Conservation (phyloP, 805 yeast genomes). For the Dipodascus albidus region DNA sequence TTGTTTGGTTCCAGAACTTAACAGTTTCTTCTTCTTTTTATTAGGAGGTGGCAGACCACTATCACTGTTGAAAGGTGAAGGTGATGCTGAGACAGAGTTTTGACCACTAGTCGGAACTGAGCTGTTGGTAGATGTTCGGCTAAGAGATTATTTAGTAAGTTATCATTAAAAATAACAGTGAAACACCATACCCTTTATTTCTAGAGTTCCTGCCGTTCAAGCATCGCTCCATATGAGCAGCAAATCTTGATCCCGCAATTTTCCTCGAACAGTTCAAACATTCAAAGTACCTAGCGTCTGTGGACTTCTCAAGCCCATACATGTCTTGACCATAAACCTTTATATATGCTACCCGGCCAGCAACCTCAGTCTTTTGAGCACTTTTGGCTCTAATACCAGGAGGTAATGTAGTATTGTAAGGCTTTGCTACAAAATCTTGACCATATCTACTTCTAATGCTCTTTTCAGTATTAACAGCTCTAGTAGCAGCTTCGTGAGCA, state of each 20-base stretch:
- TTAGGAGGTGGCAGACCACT: background rate
- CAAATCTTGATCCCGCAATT: slow-evolving; percentile 85
- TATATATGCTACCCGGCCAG: slow-evolving; percentile 14
- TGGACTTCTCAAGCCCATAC: slow-evolving; percentile 30
- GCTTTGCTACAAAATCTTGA: slow-evolving; percentile 13
- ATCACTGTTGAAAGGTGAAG: background rate
- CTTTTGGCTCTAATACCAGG: slow-evolving; percentile 8
- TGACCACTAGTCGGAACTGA: background rate
- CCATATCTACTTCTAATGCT: slow-evolving; percentile 25
- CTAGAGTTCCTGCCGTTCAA: slow-evolving; percentile 46
- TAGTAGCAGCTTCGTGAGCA: slow-evolving; percentile 24
- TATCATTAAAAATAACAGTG: background rate
- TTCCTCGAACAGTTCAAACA: slow-evolving; percentile 78
- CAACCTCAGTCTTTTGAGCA: slow-evolving; percentile 14
- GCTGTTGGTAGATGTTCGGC: background rate
- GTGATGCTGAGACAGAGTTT: background rate
- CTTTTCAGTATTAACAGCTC: slow-evolving; percentile 25
- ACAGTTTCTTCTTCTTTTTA: background rate
- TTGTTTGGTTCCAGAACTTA: background rate
- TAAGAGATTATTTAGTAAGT: background rate
- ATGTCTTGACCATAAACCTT: slow-evolving; percentile 28
- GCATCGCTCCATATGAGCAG: slow-evolving; percentile 87
- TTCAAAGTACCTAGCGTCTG: slow-evolving; percentile 52
- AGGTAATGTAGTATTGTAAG: slow-evolving; percentile 4
- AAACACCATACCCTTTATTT: background rate